Evolutionary conservation across 495 filamentous ascomycete species (phyloP), one percentile per base, ranked within the genome.

Genomic region (Podospora pseudocomata): DNA sequence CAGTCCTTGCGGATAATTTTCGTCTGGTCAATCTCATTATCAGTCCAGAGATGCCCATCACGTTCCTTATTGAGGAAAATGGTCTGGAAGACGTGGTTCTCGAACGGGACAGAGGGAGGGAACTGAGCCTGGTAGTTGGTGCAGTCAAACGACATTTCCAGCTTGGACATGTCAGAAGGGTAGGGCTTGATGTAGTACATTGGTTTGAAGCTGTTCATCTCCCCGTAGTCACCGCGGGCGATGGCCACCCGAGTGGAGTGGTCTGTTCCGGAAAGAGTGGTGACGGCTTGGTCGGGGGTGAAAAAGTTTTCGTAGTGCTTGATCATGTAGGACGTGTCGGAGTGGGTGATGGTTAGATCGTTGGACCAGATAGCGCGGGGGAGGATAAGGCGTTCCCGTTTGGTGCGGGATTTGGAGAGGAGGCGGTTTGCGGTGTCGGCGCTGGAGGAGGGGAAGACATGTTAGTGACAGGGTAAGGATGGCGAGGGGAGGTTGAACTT

Each of bases 91-190:
- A 96, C 86, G 77, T 94, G 92, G 6, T 83, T 79, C 4, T 74
- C 72, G 1, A 66, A 68, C 5, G 63, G 67, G 2, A 77, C 76
- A 1, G 78, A 76, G n/a, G 68, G 68, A 16, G 88, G 87, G 73
- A 96, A 93, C 76, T 96, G 92, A 68, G 89, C 83, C 74, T 96
- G 92, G 79, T 96, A 96, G 72, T 92, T 90, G 19, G 88, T 90
- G 78, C 90, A 92, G 76, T 94, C 91, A 76, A 94, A 96, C 69
- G 86, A 89, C 91, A 96, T 94, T 72, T 96, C 92, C 9, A 96
- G 89, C 70, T 91, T 91, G 15, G 82, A 80, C 13, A 82, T 84
- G 70, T 90, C 88, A 15, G 84, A 71, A 11, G 79, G 72, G 73
- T 92, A 92, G 16, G 82, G 85, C 64, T 92, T 90, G 67, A 88